Evolutionary conservation across 495 filamentous ascomycete genomes (phyloP), one percentile per base, ranked within the genome.

Genomic region (Aspergillus diversus): DNA sequence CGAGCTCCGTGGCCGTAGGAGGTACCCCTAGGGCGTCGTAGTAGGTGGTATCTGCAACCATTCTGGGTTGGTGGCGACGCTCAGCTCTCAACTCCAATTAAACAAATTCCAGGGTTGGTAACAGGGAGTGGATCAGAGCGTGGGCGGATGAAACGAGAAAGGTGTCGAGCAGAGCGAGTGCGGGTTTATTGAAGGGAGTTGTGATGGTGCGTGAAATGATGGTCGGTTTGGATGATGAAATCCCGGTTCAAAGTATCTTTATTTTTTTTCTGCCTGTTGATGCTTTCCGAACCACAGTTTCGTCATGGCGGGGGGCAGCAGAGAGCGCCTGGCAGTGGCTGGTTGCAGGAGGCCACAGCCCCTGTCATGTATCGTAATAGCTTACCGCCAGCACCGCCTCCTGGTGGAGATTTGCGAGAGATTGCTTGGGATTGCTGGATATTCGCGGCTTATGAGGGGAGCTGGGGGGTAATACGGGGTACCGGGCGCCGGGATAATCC

Each of bases 1-100:
- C 96, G 7, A 98, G 87, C 73, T 96, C 92, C 59, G 92, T 90
- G 16, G 95, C 96, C 11, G 88, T 92, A 47, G 93, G 89, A 73
- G 87, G 85, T 69, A 99, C 96, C 61, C 89, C 90, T 13, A 99
- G 83, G 67, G 85, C 87, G 75, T 99, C 96, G 77, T 99, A 99
- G 77, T 95, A 95, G 58, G 84, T 77, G 31, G 90, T 93, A 69
- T 95, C 91, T 57, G 88, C 91, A 63, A 94, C 91, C 91, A 94
- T 94, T 64, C 64, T 81, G 67, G 50, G 49, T 57, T 57, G 59
- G 21, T 34, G 54, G 54, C 42, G 35, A 63, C 52, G 43, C 33
- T 33, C 33, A 55, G 51, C 50, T 55, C 46, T 7, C 33, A 27
- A 27, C 56, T 43, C 59, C 55, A 50, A 54, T 37, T 16, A 54